Base-by-base conservation (phyloP, 345 rosid species). In the Eucalyptus rudis region DNA sequence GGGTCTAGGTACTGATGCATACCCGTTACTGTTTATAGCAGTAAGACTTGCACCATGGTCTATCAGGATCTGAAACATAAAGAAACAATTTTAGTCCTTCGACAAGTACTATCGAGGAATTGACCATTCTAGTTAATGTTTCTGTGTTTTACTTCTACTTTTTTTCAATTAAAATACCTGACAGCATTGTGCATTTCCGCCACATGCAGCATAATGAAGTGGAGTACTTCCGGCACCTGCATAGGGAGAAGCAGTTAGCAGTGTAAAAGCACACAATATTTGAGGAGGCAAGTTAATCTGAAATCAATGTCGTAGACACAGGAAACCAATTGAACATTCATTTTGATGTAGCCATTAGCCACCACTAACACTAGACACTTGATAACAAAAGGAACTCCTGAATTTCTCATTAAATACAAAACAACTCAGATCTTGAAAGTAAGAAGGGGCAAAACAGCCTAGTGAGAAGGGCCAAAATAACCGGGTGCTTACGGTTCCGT, bases 211-310 rank as follows among this genome's bases (percentile, higher is more conserved):
- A 89, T 95, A 96, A 68, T 96, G 99, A 93, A 97, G 93, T 86
- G 99, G 96, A 79, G 98, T 95, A 93, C 97, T 96, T 92, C 99
- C 97, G 19, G 99, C 99, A 89, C 98, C 98, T 97, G 86, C 43
- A 43, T 15, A 49, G 43, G 20, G 86, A 85, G 90, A 80, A 25
- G 43, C 24, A 92, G 47, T 40, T 6, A 6, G 14, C 29, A 40
- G 47, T 6, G 47, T 76, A 20, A 20, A 40, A 22, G 83, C 47
- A 76, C 47, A 43, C 47, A 76, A 76, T 43, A 22, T 20, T 40
- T 36, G 47, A 76, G 47, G 47, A 36, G 83, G 83, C 47, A 76
- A 76, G 47, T 24, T 36, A 76, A 40, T 40, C 47, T 40, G 47
- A 40, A 76, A 20, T 76, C 83, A 76, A 76, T 20, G 83, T 76